Conservation (phyloP, 2,329 filamentous ascomycete species). For the Scytalidium lignicola region DNA sequence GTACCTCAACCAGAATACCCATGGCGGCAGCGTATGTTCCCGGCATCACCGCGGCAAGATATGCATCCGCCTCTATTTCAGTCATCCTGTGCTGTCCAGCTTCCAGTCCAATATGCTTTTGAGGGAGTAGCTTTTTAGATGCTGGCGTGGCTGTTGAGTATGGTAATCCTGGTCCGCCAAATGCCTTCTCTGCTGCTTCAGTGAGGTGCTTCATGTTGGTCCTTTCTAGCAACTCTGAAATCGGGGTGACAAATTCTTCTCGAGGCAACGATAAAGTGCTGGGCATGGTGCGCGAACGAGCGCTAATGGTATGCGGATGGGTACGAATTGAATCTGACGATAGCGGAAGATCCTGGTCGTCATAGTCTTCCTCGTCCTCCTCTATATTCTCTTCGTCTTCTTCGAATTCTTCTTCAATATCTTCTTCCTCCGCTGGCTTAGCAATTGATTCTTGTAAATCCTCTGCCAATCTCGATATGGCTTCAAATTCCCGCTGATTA, state of each 20-base stretch:
- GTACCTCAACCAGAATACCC: slow-evolving; percentile 66
- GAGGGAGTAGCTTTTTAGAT: slow-evolving; percentile 47
- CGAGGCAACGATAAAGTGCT: slow-evolving; percentile 71
- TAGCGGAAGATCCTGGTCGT: slow-evolving; percentile 19
- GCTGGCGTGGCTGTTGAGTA: slow-evolving; percentile 69
- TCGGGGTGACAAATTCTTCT: slow-evolving; percentile 62
- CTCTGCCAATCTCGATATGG: slow-evolving; percentile 22
- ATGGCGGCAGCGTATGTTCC: slow-evolving; percentile 64
- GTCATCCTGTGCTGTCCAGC: slow-evolving; percentile 63
- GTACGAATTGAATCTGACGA: slow-evolving; percentile 45
- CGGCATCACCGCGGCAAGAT: slow-evolving; percentile 64
- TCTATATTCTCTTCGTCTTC: slow-evolving; percentile 21
- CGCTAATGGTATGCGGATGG: slow-evolving; percentile 69
- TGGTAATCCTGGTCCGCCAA: slow-evolving; percentile 73
- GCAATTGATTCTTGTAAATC: slow-evolving; percentile 26
- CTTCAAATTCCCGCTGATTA: slow-evolving; percentile 27
- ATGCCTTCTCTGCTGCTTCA: slow-evolving; percentile 64
- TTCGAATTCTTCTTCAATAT: slow-evolving; percentile 18
- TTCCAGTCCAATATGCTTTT: slow-evolving; percentile 60
- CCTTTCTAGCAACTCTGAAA: slow-evolving; percentile 61
- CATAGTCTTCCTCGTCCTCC: slow-evolving; percentile 18
- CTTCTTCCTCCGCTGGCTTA: slow-evolving; percentile 21
- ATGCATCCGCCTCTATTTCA: slow-evolving; percentile 71
- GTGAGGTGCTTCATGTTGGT: slow-evolving; percentile 70
- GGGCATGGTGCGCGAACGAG: slow-evolving; percentile 69